phyloP scores from a whole-genome alignment of 331 rosid species.

The Quercus lobata region DNA sequence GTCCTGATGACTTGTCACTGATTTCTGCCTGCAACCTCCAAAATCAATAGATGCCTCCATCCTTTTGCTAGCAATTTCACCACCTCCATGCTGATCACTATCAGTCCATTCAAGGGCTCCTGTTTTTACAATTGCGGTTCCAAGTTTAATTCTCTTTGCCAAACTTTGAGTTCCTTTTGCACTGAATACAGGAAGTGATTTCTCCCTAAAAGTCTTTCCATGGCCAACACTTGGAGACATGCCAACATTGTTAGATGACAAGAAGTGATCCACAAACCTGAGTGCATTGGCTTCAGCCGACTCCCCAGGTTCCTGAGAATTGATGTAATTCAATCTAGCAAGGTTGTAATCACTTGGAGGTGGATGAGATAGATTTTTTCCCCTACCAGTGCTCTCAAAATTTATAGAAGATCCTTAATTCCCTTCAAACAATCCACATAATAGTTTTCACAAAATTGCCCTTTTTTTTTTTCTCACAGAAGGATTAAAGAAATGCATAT shows the following conservation, averaged over 20 bases:
- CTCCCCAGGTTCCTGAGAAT: slow-evolving; percentile 40
- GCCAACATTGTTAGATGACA: slow-evolving; percentile 34
- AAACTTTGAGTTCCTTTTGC: slow-evolving; percentile 44
- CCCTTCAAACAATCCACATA: slow-evolving; percentile 27
- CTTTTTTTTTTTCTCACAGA: background rate
- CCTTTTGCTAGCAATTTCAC: slow-evolving; percentile 4
- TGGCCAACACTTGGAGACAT: slow-evolving; percentile 25
- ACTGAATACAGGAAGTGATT: slow-evolving; percentile 35
- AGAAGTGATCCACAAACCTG: slow-evolving; percentile 57
- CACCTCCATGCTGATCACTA: slow-evolving; percentile 19
- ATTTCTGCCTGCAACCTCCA: slow-evolving; percentile 22
- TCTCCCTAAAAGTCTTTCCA: slow-evolving; percentile 28
- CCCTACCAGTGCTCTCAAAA: slow-evolving; percentile 21
- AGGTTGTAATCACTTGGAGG: background rate
- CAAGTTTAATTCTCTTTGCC: slow-evolving; percentile 39
- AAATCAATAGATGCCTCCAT: slow-evolving; percentile 13
- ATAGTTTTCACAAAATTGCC: slow-evolving; percentile 12
- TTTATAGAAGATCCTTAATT: slow-evolving; percentile 10
- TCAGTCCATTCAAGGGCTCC: slow-evolving; percentile 44
- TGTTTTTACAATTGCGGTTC: slow-evolving; percentile 24
- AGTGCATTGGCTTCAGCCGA: slow-evolving; percentile 51
- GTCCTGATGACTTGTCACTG: slow-evolving; percentile 24
- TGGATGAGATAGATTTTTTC: slow-evolving; percentile 13
- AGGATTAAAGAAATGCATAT: background rate
- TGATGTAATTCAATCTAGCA: slow-evolving; percentile 21